Percentiles rank a stretch among this genome's conserved stretches.
phyloP scores from a whole-genome alignment of 805 yeast genomes.

The Ascoidea asiatica region DNA sequence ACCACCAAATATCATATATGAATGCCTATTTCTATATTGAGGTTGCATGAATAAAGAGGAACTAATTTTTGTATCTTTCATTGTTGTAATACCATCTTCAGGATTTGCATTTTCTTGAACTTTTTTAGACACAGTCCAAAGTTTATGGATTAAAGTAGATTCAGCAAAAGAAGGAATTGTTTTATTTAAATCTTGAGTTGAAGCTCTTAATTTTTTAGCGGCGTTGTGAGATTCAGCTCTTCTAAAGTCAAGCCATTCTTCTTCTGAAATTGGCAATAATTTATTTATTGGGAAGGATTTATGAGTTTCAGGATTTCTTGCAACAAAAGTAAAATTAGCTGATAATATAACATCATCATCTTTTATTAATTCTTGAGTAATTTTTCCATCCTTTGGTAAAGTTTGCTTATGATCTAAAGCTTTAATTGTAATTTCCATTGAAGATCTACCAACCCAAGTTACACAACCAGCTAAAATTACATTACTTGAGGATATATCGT shows the following conservation, averaged over 20 bases:
- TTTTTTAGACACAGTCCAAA: constrained; percentile 48
- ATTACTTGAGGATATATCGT: constrained; percentile 61
- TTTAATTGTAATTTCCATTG: constrained; percentile 88
- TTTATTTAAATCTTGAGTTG: constrained; percentile 40
- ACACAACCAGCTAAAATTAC: constrained; percentile 83
- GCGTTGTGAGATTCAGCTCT: constrained; percentile 86
- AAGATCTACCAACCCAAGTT: constrained; percentile 88
- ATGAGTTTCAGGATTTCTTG: constrained; percentile 88
- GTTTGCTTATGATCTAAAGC: constrained; percentile 25
- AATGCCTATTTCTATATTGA: constrained; percentile 88
- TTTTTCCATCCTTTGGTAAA: constrained; percentile 13
- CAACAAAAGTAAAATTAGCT: constrained; percentile 91
- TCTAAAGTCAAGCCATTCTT: constrained; percentile 73
- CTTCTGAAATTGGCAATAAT: constrained; percentile 58
- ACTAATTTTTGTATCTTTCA: constrained; percentile 58
- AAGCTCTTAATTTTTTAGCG: constrained; percentile 69
- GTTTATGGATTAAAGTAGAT: constrained; percentile 56
- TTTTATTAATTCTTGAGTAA: constrained; percentile 44
- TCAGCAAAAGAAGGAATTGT: constrained; percentile 72
- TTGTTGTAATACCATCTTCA: constrained; percentile 36
- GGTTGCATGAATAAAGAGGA: constrained; percentile 92
- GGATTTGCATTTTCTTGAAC: constrained; percentile 16
- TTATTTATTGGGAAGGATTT: constrained; percentile 78
- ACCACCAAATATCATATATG: constrained; percentile 93
- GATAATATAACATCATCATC: constrained; percentile 64